Conservation (phyloP, 2,329 filamentous ascomycete genomes). For the Coniochaeta sp. region DNA sequence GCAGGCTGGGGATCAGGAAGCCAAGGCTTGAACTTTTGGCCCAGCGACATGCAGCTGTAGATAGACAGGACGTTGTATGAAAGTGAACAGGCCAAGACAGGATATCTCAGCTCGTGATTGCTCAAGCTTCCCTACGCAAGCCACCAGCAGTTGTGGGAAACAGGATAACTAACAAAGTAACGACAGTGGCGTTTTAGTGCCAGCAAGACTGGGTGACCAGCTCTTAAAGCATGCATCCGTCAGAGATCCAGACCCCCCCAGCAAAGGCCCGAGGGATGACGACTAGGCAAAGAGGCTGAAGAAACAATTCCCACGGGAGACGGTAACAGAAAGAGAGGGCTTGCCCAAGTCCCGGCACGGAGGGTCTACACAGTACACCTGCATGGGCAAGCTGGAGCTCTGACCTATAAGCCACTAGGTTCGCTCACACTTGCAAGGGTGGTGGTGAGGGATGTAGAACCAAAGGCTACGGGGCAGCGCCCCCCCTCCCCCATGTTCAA, state of each 20-base stretch:
- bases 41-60: background rate
- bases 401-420: background rate
- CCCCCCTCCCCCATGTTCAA: background rate
- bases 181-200: background rate
- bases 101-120: background rate
- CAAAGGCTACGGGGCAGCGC: background rate
- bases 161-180: background rate
- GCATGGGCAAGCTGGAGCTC: background rate
- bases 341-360: background rate
- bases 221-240: background rate
- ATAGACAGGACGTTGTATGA: background rate
- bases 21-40: background rate
- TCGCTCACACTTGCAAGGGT: background rate
- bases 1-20: background rate
- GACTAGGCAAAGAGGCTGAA: constrained; percentile 1
- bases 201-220: background rate
- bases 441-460: background rate
- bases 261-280: background rate
- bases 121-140: background rate
- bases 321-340: background rate
- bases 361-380: background rate
- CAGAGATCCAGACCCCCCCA: background rate
- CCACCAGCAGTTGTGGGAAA: background rate
- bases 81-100: background rate
- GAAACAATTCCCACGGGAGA: background rate